Percentiles rank a stretch among this genome's conserved stretches.
These are phyloP conservation scores for Breynia disticha DNA, from an alignment of 441 rosid genomes.

Conservation along the genomic window DNA sequence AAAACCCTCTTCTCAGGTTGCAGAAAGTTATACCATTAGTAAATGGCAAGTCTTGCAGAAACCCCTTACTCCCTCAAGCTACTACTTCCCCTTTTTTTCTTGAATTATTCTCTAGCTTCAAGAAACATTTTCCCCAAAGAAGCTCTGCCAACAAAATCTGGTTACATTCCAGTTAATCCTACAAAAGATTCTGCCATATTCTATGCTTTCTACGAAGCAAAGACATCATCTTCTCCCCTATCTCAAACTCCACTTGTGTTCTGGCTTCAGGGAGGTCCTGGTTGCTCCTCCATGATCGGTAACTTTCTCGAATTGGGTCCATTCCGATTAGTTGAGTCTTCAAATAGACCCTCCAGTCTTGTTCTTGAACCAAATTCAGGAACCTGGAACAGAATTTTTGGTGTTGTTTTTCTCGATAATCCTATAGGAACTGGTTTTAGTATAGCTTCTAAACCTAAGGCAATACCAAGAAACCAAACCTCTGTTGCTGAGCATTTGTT, in stretches of 20 bases:
- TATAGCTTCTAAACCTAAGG: conserved; percentile 40
- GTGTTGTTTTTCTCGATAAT: conserved; percentile 66
- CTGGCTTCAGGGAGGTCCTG: conserved; percentile 95
- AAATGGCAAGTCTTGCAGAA: too few species aligned
- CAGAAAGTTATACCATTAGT: too few species aligned
- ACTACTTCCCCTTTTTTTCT: conserved; percentile 15
- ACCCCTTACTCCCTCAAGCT: too few species aligned
- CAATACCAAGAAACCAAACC: conserved; percentile 55
- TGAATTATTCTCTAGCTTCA: conserved; percentile 11
- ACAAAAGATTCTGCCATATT: conserved; percentile 50
- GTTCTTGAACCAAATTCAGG: conserved; percentile 43
- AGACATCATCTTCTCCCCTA: conserved; percentile 28
- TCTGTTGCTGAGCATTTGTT: conserved; percentile 60
- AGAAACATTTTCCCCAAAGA: conserved; percentile 30
- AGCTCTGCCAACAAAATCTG: conserved; percentile 69
- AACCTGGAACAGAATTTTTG: conserved; percentile 79
- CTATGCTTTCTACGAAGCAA: conserved; percentile 77
- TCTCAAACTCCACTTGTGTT: conserved; percentile 57
- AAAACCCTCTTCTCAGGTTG: too few species aligned
- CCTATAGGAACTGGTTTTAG: conserved; percentile 82
- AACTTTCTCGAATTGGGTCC: conserved; percentile 82
- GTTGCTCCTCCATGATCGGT: conserved; percentile 84
- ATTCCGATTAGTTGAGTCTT: conserved; percentile 40
- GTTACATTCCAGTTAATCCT: conserved; percentile 57
- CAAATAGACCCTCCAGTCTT: conserved; percentile 13